Evolutionary conservation across 768 basidiomycete genomes (phyloP).

Genomic region (Sistotremastrum niveocremeum): DNA sequence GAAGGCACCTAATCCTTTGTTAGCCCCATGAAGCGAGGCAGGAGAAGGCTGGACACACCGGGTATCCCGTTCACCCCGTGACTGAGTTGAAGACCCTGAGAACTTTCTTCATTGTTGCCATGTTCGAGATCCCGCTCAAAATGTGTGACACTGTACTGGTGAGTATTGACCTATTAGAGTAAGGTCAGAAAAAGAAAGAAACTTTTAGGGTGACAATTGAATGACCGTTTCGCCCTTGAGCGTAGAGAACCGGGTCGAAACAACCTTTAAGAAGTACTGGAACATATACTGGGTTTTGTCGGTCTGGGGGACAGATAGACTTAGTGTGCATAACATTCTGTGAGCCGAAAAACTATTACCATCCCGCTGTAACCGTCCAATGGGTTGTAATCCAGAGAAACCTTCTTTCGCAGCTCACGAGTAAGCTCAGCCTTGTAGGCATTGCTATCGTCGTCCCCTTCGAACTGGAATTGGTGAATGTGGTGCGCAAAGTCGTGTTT

Average conservation of each 20-base stretch:
- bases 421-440: conserved; percentile 48
- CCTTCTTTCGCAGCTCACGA: conserved; percentile 47
- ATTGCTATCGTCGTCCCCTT: conserved; percentile 73
- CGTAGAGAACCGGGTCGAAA: conserved; percentile 87
- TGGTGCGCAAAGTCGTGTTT: conserved; percentile 90
- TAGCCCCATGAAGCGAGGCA: conserved; percentile 1
- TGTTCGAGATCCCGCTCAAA: conserved; percentile 84
- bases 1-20: conserved; percentile 45
- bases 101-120: conserved; percentile 35
- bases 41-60: conserved; percentile 16
- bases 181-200: conserved; percentile 1
- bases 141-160: conserved; percentile 92
- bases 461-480: conserved; percentile 72
- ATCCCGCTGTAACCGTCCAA: conserved; percentile 51
- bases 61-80: conserved; percentile 69
- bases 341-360: conserved; percentile 19
- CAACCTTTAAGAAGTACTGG: conserved; percentile 98
- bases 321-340: conserved; percentile 2
- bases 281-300: conserved; percentile 82
- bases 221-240: conserved; percentile 57
- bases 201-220: conserved; percentile 4
- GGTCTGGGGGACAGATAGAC: conserved; percentile 31
- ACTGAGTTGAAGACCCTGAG: conserved; percentile 47
- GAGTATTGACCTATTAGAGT: conserved; percentile 52
- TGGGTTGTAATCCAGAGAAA: conserved; percentile 68